Evolutionary conservation across 768 basidiomycete genomes (phyloP).

Genomic region (Candolleomyces eurysporus): DNA sequence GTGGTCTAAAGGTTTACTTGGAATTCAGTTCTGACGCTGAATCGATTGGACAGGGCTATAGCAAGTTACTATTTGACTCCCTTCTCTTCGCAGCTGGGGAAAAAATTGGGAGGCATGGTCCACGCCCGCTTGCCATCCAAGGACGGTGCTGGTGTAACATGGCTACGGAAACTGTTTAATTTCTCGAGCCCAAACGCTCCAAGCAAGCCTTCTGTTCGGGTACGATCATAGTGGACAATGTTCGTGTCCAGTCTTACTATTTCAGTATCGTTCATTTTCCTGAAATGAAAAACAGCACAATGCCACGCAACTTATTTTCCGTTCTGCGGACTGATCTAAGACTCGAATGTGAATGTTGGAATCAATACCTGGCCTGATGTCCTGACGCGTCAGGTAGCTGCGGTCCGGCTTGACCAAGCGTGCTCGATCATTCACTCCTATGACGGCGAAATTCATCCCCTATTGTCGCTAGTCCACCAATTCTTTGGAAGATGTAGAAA

Average conservation of each 20-base stretch:
- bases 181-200: neutral
- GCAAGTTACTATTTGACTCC: constrained; percentile 45
- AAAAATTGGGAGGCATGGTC: constrained; percentile 29
- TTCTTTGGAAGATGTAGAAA: no score
- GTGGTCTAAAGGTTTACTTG: constrained; percentile 16
- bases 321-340: neutral
- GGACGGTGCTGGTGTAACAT: constrained; percentile 41
- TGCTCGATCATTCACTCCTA: no score
- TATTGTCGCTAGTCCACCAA: no score
- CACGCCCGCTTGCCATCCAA: constrained; percentile 24
- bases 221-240: neutral
- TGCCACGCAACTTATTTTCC: no score
- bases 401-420: no score
- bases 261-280: no score
- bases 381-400: no score
- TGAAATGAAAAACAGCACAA: no score
- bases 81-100: constrained; percentile 33
- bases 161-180: constrained; percentile 35
- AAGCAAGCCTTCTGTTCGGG: neutral
- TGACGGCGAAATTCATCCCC: no score
- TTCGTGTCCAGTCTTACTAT: neutral
- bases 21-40: neutral
- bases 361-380: no score
- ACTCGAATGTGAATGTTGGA: neutral
- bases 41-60: constrained; percentile 35